These are phyloP conservation scores for Rhizophagus sp. DNA, from an alignment of 192 early-diverging fungal genomes.

Conservation along the genomic window DNA sequence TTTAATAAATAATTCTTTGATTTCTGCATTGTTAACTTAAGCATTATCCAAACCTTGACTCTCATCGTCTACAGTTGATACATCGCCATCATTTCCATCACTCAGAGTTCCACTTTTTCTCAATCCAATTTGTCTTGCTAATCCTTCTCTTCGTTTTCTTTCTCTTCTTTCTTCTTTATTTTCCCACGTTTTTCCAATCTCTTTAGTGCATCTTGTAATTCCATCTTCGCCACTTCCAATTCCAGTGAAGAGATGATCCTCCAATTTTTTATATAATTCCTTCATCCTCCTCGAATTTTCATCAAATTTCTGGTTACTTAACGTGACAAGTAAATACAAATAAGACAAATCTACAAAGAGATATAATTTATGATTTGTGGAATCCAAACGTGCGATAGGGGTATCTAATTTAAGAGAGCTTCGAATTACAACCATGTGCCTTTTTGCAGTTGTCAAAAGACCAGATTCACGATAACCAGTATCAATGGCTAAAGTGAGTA, in stretches of 20 bases:
- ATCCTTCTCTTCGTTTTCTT: slow-evolving; percentile 26
- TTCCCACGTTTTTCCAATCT: slow-evolving; percentile 3
- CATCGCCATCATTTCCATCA: slow-evolving; percentile 21
- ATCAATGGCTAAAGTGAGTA: slow-evolving; percentile 46
- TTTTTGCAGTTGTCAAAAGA: slow-evolving; percentile 46
- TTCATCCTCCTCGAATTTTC: slow-evolving; percentile 37
- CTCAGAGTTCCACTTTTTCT: slow-evolving; percentile 6
- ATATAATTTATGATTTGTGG: slow-evolving; percentile 35
- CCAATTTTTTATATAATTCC: slow-evolving; percentile 22
- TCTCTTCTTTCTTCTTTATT: slow-evolving; percentile 16
- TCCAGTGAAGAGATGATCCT: slow-evolving; percentile 18
- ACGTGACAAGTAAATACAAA: slow-evolving; percentile 38
- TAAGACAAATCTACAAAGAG: slow-evolving; percentile 46
- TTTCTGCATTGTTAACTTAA: not conserved
- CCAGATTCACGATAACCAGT: slow-evolving; percentile 56
- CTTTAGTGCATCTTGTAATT: not conserved
- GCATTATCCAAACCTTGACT: slow-evolving; percentile 22
- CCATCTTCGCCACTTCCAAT: slow-evolving; percentile 13
- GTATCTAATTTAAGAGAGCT: slow-evolving; percentile 53
- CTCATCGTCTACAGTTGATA: slow-evolving; percentile 16
- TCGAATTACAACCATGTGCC: slow-evolving; percentile 56
- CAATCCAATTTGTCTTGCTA: slow-evolving; percentile 13
- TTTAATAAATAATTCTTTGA: not conserved
- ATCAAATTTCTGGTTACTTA: slow-evolving; percentile 53
- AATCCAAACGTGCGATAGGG: slow-evolving; percentile 52